phyloP scores from a whole-genome alignment of 768 basidiomycete genomes.

The Mrakia frigida region DNA sequence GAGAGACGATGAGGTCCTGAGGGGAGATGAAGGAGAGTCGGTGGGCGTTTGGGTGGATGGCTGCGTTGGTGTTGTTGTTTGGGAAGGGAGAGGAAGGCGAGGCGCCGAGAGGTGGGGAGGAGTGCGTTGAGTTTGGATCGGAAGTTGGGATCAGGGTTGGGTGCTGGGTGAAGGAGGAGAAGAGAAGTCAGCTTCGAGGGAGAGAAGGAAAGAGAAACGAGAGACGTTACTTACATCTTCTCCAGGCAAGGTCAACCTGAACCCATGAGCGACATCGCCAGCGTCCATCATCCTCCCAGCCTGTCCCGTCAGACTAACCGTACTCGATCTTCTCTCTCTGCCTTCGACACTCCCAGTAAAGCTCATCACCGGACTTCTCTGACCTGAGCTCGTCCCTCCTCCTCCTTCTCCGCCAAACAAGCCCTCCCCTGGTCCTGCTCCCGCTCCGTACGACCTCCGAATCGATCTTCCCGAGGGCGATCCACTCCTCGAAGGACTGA shows the following conservation, averaged over 20 bases:
- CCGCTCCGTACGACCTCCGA: not conserved
- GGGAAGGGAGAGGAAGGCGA: not conserved
- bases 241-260: slow-evolving; percentile 10
- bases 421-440: not conserved
- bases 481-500: slow-evolving; percentile 16
- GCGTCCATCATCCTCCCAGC: slow-evolving; percentile 14
- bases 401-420: not conserved
- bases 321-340: slow-evolving; percentile 8
- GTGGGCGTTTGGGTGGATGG: slow-evolving; percentile 14
- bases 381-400: slow-evolving; percentile 8
- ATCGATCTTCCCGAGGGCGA: slow-evolving; percentile 8
- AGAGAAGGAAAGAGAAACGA: not conserved
- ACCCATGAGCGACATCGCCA: not conserved
- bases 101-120: not conserved
- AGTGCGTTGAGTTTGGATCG: not conserved
- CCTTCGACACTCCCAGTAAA: not conserved
- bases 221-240: not conserved
- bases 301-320: slow-evolving; percentile 9
- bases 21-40: slow-evolving; percentile 23
- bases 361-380: slow-evolving; percentile 12
- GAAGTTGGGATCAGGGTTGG: slow-evolving; percentile 8
- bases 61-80: not conserved
- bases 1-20: slow-evolving; percentile 26
- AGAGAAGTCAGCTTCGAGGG: not conserved
- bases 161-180: not conserved